Evolutionary conservation across 139 green algal species (phyloP).

Genomic region (Tetradesmus lagerheimii): DNA sequence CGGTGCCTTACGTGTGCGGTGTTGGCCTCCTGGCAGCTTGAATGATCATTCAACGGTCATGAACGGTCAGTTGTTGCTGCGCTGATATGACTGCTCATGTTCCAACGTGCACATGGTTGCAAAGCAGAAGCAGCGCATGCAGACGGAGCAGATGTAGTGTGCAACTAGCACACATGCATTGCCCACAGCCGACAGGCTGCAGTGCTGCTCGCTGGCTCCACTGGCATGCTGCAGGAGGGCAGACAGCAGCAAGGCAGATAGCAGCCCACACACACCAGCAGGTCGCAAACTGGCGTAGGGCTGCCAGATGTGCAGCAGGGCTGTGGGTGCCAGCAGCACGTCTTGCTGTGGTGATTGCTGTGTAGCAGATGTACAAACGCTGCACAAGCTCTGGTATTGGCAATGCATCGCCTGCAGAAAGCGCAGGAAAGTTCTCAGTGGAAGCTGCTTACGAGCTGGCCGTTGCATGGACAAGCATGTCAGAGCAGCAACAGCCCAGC

Average conservation of each 20-base stretch:
- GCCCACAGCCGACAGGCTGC: not conserved
- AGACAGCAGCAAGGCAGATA: not conserved
- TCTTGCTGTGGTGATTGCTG: not conserved
- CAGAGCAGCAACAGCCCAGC: not conserved
- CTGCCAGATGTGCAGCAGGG: slow-evolving; percentile 38
- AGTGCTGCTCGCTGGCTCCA: not conserved
- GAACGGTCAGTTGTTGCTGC: too few species aligned
- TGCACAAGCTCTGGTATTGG: slow-evolving; percentile 41
- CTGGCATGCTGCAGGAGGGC: not conserved
- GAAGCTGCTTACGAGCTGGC: too few species aligned
- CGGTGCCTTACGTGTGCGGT: not conserved
- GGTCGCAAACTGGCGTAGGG: slow-evolving; percentile 15
- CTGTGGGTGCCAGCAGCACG: not conserved
- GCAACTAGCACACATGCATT: not conserved
- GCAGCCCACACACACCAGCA: slow-evolving; percentile 42
- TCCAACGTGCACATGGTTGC: too few species aligned
- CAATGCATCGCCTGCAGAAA: not conserved
- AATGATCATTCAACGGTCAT: too few species aligned
- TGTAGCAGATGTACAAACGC: slow-evolving; percentile 24
- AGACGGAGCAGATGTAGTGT: not conserved
- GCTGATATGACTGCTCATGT: too few species aligned
- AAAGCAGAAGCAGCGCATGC: not conserved
- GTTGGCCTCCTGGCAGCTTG: too few species aligned
- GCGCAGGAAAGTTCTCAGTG: too few species aligned
- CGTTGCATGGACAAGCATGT: too few species aligned